phyloP scores from a whole-genome alignment of 2,329 filamentous ascomycete genomes.

The Mycosphaerelloides madeirae region DNA sequence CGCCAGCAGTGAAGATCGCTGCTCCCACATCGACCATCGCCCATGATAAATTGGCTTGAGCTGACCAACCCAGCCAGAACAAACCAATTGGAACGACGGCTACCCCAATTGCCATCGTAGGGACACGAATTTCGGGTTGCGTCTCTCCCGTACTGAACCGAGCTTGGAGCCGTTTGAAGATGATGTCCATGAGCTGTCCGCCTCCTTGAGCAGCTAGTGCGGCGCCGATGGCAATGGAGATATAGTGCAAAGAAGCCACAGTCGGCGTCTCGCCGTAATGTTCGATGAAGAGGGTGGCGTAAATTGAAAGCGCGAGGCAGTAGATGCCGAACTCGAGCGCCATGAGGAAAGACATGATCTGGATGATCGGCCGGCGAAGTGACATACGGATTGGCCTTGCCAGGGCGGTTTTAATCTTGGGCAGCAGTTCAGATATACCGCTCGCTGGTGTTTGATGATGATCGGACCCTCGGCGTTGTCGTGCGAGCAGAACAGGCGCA shows the following conservation, averaged over 20 bases:
- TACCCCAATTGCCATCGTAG: too few relatives aligned
- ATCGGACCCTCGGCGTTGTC: too few relatives aligned
- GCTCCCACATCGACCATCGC: too few relatives aligned
- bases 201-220: slow-evolving; percentile 43
- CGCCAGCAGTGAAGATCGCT: too few relatives aligned
- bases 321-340: slow-evolving; percentile 1
- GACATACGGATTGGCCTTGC: not conserved
- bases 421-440: not conserved
- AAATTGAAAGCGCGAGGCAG: not conserved
- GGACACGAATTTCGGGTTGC: slow-evolving; percentile 20
- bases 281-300: slow-evolving; percentile 1
- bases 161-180: slow-evolving; percentile 6
- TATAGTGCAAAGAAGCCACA: slow-evolving; percentile 46
- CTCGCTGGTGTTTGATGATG: too few relatives aligned
- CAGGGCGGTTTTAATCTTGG: not conserved
- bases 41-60: too few relatives aligned
- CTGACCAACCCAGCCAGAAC: too few relatives aligned
- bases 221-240: slow-evolving; percentile 52
- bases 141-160: slow-evolving; percentile 2
- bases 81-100: too few relatives aligned
- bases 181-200: slow-evolving; percentile 6
- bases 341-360: not conserved
- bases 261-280: not conserved
- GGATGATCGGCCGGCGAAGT: not conserved
- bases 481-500: too few relatives aligned